Base-by-base conservation (phyloP, 108 stramenopile genomes). In the Pelagomonas calceolata region DNA sequence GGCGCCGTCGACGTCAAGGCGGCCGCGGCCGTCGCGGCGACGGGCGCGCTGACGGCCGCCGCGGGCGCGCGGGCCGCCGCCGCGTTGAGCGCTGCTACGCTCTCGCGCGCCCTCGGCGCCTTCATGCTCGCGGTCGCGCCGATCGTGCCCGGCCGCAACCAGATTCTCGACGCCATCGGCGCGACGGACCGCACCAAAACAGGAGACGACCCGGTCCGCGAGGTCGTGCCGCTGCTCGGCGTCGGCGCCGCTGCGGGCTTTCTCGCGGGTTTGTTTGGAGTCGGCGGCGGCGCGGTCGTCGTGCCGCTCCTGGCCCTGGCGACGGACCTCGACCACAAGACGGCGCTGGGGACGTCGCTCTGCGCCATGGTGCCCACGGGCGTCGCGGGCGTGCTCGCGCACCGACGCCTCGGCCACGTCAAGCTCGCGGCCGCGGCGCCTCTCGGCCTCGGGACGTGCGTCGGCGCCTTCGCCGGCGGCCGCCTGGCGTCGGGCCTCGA, bases 231-330 rank as follows among this genome's bases (percentile, higher is more conserved):
- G 34, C 80, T 88, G 17, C 79, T 81, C 0, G 46, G 44, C 18
- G 85, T 88, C 70, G 86, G 86, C 32, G 63, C 72, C n/a, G 73
- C 73, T 60, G 79, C 83, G 18, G 86, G 86, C 21, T 91, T 89
- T 69, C 77, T 86, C 70, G 88, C 92, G 4, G 94, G 94, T 32
- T 65, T 95, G 66, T 94, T 95, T 74, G 94, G 94, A 17, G 92
- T 95, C 32, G 94, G 94, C 14, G 94, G 94, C 4, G 94, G 92
- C 0, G 84, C 90, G 1, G 76, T 95, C 66, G 91, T 93, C 34
- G 92, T 95, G 32, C 92, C 94, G 65, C 79, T 91, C 0, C 76
- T 95, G 16, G 82, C 89, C 9, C 63, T 92, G 0, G 66, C 73
- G 46, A 91, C 90, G 15, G 88, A 90, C 68, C 85, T 89, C 76